These are phyloP conservation scores for Conoideocrella luteorostrata DNA, from an alignment of 2,329 filamentous ascomycete species.

Conservation along the genomic window DNA sequence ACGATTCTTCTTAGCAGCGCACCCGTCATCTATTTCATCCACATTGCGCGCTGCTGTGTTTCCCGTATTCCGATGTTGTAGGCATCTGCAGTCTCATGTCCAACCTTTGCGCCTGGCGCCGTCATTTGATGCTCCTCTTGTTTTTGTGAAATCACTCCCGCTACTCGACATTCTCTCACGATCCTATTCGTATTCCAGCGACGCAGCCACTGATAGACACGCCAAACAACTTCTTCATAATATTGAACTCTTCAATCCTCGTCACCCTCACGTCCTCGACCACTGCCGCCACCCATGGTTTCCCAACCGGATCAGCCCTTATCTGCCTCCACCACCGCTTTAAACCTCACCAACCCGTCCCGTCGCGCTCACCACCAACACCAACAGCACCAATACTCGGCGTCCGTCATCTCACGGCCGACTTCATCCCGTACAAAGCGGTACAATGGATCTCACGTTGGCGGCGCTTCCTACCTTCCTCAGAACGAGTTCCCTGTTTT, in stretches of 20 bases:
- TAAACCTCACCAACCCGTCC: slow-evolving; percentile 4
- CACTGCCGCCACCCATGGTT: slow-evolving; percentile 43
- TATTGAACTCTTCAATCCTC: background rate
- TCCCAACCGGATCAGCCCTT: slow-evolving; percentile 49
- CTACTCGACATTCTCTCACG: too few species aligned
- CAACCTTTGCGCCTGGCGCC: too few species aligned
- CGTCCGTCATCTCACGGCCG: slow-evolving; percentile 57
- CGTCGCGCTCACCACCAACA: slow-evolving; percentile 1
- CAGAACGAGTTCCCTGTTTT: slow-evolving; percentile 94
- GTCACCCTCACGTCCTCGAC: slow-evolving; percentile 1
- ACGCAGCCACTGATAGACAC: background rate
- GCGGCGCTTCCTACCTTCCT: slow-evolving; percentile 59
- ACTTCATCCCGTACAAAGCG: slow-evolving; percentile 56
- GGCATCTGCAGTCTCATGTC: too few species aligned
- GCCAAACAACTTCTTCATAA: background rate
- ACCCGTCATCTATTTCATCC: too few species aligned
- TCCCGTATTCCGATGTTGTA: background rate
- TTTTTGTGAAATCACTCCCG: too few species aligned
- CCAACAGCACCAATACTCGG: slow-evolving; percentile 7
- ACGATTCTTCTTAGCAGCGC: background rate
- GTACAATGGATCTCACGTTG: slow-evolving; percentile 75
- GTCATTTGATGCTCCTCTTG: too few species aligned
- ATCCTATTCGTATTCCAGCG: too few species aligned
- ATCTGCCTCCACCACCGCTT: slow-evolving; percentile 6
- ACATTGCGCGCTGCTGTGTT: background rate